Evolutionary conservation across 148 eudicot species (phyloP).

Genomic region (Camellia lanceoleosa): DNA sequence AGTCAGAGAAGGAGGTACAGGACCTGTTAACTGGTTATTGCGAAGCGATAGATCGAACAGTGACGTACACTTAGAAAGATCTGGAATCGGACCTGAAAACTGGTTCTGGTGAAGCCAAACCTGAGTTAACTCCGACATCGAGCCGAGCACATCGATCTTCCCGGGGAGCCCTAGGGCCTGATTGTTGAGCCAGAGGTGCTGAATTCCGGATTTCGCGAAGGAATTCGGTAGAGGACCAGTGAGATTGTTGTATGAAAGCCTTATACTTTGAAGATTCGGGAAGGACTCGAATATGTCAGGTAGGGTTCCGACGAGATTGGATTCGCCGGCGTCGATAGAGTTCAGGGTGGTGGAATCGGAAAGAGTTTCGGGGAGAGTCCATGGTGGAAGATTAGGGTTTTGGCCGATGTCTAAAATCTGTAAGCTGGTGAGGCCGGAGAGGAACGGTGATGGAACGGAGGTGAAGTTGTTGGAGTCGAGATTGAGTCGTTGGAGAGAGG

Average conservation of each 20-base stretch:
- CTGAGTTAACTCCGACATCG: slow-evolving; percentile 43
- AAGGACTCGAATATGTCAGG: slow-evolving; percentile 57
- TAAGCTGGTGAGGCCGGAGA: slow-evolving; percentile 42
- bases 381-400: slow-evolving; percentile 35
- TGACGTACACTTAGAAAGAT: slow-evolving; percentile 31
- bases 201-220: slow-evolving; percentile 37
- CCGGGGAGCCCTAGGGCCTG: slow-evolving; percentile 56
- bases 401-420: slow-evolving; percentile 40
- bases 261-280: slow-evolving; percentile 36
- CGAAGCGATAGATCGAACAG: slow-evolving; percentile 52
- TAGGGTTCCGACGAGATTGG: slow-evolving; percentile 37
- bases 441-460: slow-evolving; percentile 28
- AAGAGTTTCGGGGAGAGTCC: slow-evolving; percentile 47
- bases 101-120: slow-evolving; percentile 57
- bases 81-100: slow-evolving; percentile 59
- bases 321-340: slow-evolving; percentile 28
- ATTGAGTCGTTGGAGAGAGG: slow-evolving; percentile 30
- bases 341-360: slow-evolving; percentile 32
- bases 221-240: slow-evolving; percentile 59
- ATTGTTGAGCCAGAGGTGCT: slow-evolving; percentile 57
- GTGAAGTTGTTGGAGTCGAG: slow-evolving; percentile 47
- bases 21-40: slow-evolving; percentile 53
- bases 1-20: slow-evolving; percentile 30
- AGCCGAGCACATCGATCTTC: slow-evolving; percentile 37
- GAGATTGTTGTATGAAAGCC: slow-evolving; percentile 59